phyloP scores from a whole-genome alignment of 1,284 basidiomycete genomes.

The Papiliotrema terrestris region DNA sequence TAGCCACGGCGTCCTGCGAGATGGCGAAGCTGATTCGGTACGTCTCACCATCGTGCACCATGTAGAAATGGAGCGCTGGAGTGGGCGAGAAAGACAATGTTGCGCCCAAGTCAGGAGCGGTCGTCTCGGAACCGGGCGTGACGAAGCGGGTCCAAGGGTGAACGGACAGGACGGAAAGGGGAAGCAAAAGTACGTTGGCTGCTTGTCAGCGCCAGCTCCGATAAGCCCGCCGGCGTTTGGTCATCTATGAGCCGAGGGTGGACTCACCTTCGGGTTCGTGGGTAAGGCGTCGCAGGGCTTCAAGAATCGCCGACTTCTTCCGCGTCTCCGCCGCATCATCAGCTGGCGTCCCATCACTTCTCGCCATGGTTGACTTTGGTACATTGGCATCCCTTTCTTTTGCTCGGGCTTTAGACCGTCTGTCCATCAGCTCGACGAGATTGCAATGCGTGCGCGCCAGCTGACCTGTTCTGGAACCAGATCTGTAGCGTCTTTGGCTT shows the following conservation, averaged over 20 bases:
- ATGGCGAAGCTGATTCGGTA: slow-evolving; percentile 18
- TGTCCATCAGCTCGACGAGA: background rate
- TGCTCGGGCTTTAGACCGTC: slow-evolving; percentile 32
- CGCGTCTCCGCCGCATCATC: background rate
- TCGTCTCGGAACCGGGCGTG: slow-evolving; percentile 18
- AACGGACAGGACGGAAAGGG: slow-evolving; percentile 27
- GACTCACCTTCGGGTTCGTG: slow-evolving; percentile 14
- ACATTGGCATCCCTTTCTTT: slow-evolving; percentile 26
- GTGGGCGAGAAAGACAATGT: slow-evolving; percentile 8
- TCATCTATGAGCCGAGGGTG: no score
- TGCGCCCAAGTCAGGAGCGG: slow-evolving; percentile 24
- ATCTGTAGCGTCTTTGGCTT: slow-evolving; percentile 34
- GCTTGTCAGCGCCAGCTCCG: background rate
- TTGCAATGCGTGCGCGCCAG: background rate
- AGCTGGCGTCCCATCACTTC: background rate
- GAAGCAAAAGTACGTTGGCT: slow-evolving; percentile 23
- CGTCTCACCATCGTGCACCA: slow-evolving; percentile 10
- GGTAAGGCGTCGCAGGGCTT: slow-evolving; percentile 6
- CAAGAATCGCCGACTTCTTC: slow-evolving; percentile 8
- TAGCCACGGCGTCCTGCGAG: background rate
- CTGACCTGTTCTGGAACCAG: slow-evolving; percentile 43
- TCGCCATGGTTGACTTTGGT: slow-evolving; percentile 4
- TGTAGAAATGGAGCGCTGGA: slow-evolving; percentile 12
- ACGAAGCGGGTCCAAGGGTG: slow-evolving; percentile 32
- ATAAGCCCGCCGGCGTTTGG: no score